Base-by-base conservation (phyloP, 177 flowering plant species). In the Telopea speciosissima region DNA sequence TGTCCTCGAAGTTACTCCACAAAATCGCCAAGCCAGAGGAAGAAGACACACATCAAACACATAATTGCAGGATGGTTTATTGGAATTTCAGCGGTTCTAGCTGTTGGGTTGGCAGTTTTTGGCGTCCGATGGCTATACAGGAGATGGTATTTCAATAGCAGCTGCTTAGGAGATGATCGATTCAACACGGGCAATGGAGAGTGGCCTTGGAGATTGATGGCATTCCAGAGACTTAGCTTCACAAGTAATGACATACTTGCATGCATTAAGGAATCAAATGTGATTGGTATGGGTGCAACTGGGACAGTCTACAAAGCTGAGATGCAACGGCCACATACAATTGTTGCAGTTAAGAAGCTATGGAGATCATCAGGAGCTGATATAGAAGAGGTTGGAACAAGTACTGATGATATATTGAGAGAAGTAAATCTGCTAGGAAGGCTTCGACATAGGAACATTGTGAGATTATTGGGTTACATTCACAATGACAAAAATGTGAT, bases 161-260 rank as follows among this genome's bases (percentile, higher is more conserved):
- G 81, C 56, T 89, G 85, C 81, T 86, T 87, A 44, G 76, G 77
- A 73, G 83, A 81, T 7, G 5, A 52, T 24, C 78, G 79, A 42
- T 83, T 79, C 42, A 82, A 78, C 25, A 68, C 73, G 49, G 81
- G 84, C 49, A 85, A 64, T 7, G 92, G 90, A 24, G 92, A 83
- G 40, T 92, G 97, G 97, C 99, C 99, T 0, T 95, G 99, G 99
- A 83, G 97, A 73, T 65, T 95, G 23, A 85, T 87, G 80, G 90
- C 91, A 65, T 93, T 92, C 80, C 99, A 95, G 76, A 89, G 95
- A 76, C 87, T 92, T 21, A 80, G 82, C 42, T 93, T 95, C 83
- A 87, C 90, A 8, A 83, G 84, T 70, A 63, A 79, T 31, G 99
- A 95, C 68, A 82, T 95, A 54, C 81, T 93, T 0, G 81, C 89